phyloP scores from a whole-genome alignment of 345 rosid genomes.

The Hibiscus trionum region DNA sequence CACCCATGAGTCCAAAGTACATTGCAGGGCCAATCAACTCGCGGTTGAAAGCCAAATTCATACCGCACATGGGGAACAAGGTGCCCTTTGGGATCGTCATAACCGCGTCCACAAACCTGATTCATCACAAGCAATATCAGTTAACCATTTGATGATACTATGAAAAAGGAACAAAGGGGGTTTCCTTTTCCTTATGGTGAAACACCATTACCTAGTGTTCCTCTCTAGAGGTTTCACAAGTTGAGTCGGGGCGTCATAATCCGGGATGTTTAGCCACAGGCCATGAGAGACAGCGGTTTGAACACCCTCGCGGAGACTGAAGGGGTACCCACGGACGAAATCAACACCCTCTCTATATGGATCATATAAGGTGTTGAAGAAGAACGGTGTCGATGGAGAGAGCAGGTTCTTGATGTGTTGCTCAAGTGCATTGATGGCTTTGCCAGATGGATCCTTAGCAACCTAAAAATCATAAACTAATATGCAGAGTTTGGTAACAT shows the following conservation, averaged over 20 bases:
- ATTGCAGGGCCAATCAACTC: constrained; percentile 92
- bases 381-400: constrained; percentile 72
- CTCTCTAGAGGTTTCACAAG: constrained; percentile 93
- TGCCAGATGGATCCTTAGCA: constrained; percentile 81
- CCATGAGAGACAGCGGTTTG: constrained; percentile 95
- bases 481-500: background rate
- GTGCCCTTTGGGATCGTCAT: constrained; percentile 92
- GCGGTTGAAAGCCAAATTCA: constrained; percentile 88
- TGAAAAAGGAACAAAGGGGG: background rate
- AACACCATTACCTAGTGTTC: constrained; percentile 55
- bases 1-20: constrained; percentile 99
- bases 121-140: background rate
- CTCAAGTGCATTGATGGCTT: constrained; percentile 75
- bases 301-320: constrained; percentile 89
- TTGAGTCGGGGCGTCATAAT: constrained; percentile 97
- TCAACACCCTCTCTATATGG: constrained; percentile 87
- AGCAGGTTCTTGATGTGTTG: constrained; percentile 92
- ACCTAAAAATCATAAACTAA: constrained; percentile 39
- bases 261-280: constrained; percentile 98
- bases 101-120: constrained; percentile 84
- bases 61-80: constrained; percentile 96
- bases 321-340: constrained; percentile 96
- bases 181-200: background rate
- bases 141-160: background rate
- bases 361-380: constrained; percentile 94